phyloP scores from a whole-genome alignment of 2,329 filamentous ascomycete genomes.

The Cadophora sp. region DNA sequence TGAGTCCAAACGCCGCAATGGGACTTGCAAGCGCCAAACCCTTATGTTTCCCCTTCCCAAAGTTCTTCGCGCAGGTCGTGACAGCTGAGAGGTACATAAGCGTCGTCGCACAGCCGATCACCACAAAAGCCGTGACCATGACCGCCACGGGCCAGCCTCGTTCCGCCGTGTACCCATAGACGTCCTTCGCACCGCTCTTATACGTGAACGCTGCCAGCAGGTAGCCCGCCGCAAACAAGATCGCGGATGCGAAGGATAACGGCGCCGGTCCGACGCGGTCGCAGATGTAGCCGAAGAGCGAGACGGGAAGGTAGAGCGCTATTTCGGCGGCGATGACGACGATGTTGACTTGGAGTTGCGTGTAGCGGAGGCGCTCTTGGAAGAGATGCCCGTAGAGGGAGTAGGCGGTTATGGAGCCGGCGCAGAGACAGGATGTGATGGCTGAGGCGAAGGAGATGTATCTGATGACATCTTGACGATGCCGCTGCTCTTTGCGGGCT shows the following conservation, averaged over 20 bases:
- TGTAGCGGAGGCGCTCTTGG: constrained; percentile 84
- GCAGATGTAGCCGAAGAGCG: constrained; percentile 87
- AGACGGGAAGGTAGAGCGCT: constrained; percentile 90
- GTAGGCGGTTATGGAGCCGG: constrained; percentile 91
- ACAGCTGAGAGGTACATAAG: constrained; percentile 89
- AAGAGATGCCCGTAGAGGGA: constrained; percentile 93
- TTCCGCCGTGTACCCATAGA: constrained; percentile 53
- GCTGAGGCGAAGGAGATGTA: constrained; percentile 60
- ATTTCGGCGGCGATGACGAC: constrained; percentile 87
- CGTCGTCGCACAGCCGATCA: constrained; percentile 83
- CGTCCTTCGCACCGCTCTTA: constrained; percentile 55
- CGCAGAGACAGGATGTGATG: constrained; percentile 71
- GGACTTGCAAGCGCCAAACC: constrained; percentile 89
- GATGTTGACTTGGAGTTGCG: constrained; percentile 89
- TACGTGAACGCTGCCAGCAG: constrained; percentile 83
- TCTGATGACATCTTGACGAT: constrained; percentile 37
- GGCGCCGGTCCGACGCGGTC: constrained; percentile 85
- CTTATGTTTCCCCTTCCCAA: constrained; percentile 85
- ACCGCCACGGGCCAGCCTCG: constrained; percentile 72
- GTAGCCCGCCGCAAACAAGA: constrained; percentile 83
- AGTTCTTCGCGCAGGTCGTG: constrained; percentile 98
- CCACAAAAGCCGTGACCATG: constrained; percentile 86
- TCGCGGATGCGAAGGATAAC: constrained; percentile 73
- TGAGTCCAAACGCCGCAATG: constrained; percentile 91
- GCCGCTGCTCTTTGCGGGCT: constrained; percentile 26